A percentile compares a stretch with the other conserved stretches of the same genome.
These are phyloP conservation scores for Pythium rishiriense DNA, from an alignment of 352 stramenopile genomes.

Conservation along the genomic window DNA sequence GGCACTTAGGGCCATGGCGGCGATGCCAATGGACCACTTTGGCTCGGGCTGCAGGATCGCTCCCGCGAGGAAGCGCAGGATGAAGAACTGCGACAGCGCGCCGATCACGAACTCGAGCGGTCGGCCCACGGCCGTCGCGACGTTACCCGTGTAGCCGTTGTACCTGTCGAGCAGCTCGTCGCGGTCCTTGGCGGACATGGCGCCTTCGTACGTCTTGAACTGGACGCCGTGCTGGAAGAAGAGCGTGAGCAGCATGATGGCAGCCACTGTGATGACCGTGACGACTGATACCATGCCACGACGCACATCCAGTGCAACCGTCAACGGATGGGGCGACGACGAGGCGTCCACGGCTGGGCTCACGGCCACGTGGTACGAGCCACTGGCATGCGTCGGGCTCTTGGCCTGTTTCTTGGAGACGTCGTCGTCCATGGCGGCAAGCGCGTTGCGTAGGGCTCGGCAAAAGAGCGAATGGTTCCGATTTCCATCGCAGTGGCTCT, in stretches of 20 bases:
- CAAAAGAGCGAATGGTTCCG: not conserved
- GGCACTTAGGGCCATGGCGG: not conserved
- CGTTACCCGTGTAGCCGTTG: slow-evolving; percentile 13
- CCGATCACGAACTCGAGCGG: slow-evolving; percentile 3
- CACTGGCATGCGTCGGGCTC: not conserved
- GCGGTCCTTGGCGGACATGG: not conserved
- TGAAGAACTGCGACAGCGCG: not conserved
- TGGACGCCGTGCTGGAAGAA: not conserved
- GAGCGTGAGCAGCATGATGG: not conserved
- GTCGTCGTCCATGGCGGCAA: not conserved
- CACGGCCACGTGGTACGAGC: not conserved
- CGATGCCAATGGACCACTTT: not conserved
- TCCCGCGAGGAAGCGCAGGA: slow-evolving; percentile 1
- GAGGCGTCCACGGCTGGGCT: not conserved
- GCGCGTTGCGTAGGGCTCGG: too few relatives aligned
- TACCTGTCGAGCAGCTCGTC: slow-evolving; percentile 4
- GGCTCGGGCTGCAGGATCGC: not conserved
- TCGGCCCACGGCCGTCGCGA: not conserved
- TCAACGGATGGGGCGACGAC: not conserved
- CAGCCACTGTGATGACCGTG: not conserved
- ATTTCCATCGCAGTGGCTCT: not conserved
- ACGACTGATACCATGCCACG: not conserved
- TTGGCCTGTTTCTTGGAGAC: not conserved
- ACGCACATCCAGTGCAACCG: not conserved
- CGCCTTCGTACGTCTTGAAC: not conserved